A percentile compares a stretch with the other conserved stretches of the same genome.
Conservation (phyloP, 2,329 filamentous ascomycete species). For the Microascus cirrosus region DNA sequence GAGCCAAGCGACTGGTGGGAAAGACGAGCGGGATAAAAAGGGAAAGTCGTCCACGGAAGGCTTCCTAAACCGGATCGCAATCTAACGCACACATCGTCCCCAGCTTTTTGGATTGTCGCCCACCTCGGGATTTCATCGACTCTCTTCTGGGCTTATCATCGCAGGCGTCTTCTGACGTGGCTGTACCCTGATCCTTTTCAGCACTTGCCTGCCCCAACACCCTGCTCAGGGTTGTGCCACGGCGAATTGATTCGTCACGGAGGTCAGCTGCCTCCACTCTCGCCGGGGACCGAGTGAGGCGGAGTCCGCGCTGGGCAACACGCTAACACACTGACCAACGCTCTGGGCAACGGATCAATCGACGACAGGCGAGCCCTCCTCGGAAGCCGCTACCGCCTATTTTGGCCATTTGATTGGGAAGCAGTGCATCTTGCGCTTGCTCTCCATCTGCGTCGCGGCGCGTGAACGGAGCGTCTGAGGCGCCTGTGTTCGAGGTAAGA, state of each 20-base stretch:
- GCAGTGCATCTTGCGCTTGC: neutral
- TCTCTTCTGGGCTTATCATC: neutral
- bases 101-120: neutral
- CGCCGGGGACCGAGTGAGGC: neutral
- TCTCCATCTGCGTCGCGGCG: neutral
- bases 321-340: neutral
- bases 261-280: neutral
- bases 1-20: constrained; percentile 3
- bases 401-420: neutral
- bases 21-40: constrained; percentile 1
- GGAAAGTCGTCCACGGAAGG: constrained; percentile 3
- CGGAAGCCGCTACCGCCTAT: neutral
- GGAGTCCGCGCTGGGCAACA: neutral
- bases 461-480: neutral
- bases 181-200: neutral
- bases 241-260: neutral
- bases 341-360: neutral
- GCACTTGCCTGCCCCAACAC: neutral
- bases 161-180: neutral
- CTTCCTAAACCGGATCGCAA: constrained; percentile 4
- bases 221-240: neutral
- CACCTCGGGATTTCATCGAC: neutral
- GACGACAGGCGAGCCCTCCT: neutral
- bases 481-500: constrained; percentile 1
- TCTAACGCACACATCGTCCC: neutral